Conservation (phyloP, 805 yeast species). For the Candida ascalaphidarum region DNA sequence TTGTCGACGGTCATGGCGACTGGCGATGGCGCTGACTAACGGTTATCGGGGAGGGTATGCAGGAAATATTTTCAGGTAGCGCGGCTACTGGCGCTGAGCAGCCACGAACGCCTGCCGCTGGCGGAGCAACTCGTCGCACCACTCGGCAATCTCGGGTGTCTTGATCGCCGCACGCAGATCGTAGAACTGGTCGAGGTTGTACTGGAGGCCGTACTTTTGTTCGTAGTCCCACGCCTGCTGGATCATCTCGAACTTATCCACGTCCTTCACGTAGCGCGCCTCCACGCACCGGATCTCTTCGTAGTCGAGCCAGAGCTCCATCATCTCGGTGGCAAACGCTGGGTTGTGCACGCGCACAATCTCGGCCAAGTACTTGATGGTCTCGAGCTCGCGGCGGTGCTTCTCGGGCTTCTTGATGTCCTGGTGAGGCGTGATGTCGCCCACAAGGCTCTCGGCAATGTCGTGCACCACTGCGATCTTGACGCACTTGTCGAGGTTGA, state of each 20-base stretch:
- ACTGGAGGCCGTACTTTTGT: constrained; percentile 46
- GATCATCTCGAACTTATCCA: constrained; percentile 85
- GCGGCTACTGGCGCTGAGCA: constrained; percentile 1
- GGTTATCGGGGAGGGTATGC: no score
- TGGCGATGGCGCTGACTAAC: no score
- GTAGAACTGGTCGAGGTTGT: constrained; percentile 64
- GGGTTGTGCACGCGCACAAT: constrained; percentile 59
- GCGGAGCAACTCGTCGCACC: constrained; percentile 45
- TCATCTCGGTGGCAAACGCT: constrained; percentile 53
- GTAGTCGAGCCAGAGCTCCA: constrained; percentile 78
- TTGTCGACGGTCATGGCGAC: constrained; percentile 2
- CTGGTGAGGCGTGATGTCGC: constrained; percentile 83
- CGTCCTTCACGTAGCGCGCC: constrained; percentile 86
- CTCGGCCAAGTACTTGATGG: constrained; percentile 58
- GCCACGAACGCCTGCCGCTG: constrained; percentile 7
- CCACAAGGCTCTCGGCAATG: constrained; percentile 89
- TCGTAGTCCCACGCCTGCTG: constrained; percentile 83
- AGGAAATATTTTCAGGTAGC: no score
- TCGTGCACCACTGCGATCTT: constrained; percentile 89
- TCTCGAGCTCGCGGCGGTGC: constrained; percentile 67
- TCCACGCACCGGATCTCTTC: constrained; percentile 77
- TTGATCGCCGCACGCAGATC: constrained; percentile 53
- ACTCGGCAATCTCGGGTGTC: constrained; percentile 57
- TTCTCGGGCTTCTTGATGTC: constrained; percentile 69
- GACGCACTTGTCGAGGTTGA: constrained; percentile 63